A percentile compares a stretch with the other conserved stretches of the same genome.
Conservation (phyloP, 352 stramenopile genomes). For the Phytopythium sindhum region DNA sequence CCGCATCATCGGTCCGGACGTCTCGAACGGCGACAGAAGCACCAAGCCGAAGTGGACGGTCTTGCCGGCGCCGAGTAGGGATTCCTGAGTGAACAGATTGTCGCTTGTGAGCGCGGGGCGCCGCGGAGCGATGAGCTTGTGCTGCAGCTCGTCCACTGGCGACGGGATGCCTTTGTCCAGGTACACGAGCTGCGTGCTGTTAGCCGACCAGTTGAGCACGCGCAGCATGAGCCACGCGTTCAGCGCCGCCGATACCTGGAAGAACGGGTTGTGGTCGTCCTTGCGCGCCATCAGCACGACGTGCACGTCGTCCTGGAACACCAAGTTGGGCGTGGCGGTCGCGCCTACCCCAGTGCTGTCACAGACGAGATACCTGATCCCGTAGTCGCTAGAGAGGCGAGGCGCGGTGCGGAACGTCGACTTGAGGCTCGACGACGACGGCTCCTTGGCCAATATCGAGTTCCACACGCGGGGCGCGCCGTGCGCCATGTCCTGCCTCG, state of each 20-base stretch:
- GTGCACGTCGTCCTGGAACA: slow-evolving; percentile 1
- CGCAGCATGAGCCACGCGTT: no score
- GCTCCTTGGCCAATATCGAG: background rate
- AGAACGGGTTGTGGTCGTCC: slow-evolving; percentile 43
- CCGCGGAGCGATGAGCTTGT: slow-evolving; percentile 27
- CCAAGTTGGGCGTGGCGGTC: slow-evolving; percentile 20
- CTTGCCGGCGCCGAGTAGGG: no score
- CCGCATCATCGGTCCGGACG: slow-evolving; percentile 35
- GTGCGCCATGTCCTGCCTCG: slow-evolving; percentile 1
- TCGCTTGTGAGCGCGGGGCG: slow-evolving; percentile 27
- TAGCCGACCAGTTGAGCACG: slow-evolving; percentile 18
- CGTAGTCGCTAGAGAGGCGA: background rate
- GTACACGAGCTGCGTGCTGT: slow-evolving; percentile 35
- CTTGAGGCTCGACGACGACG: background rate
- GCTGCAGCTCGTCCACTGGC: slow-evolving; percentile 36
- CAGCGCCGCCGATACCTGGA: slow-evolving; percentile 16
- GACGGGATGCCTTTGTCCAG: slow-evolving; percentile 42
- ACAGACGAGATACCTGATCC: slow-evolving; percentile 10
- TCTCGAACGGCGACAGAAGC: slow-evolving; percentile 33
- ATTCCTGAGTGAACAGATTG: no score
- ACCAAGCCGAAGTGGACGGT: slow-evolving; percentile 32
- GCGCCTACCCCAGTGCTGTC: slow-evolving; percentile 16
- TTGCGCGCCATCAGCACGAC: slow-evolving; percentile 31
- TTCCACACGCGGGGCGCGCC: slow-evolving; percentile 3
- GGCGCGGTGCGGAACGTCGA: background rate